These are phyloP conservation scores for Fusarium oxysporum DNA, from an alignment of 2,329 filamentous ascomycete genomes.

Conservation along the genomic window DNA sequence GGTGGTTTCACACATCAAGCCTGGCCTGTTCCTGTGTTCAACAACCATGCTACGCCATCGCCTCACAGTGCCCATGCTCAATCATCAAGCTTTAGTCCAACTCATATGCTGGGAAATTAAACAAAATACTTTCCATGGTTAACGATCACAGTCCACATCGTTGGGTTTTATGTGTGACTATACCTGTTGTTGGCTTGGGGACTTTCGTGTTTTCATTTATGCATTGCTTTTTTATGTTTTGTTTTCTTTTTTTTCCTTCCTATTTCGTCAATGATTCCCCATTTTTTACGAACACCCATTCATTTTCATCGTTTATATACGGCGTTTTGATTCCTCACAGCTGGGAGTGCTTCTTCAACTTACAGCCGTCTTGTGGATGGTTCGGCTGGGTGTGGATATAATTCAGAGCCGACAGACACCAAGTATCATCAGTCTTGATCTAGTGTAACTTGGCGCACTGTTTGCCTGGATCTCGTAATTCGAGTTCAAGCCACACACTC, in stretches of 20 bases:
- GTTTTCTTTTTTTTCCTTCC: neutral
- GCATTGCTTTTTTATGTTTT: neutral
- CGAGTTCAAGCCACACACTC: neutral
- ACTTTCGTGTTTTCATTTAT: neutral
- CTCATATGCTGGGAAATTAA: conserved; percentile 9
- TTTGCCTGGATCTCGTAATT: neutral
- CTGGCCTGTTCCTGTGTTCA: conserved; percentile 42
- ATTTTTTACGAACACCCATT: conserved; percentile 4
- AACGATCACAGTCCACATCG: neutral
- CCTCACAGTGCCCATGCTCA: conserved; percentile 34
- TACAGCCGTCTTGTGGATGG: conserved; percentile 1
- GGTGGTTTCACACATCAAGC: conserved; percentile 33
- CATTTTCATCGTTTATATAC: conserved; percentile 18
- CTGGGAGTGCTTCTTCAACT: conserved; percentile 3
- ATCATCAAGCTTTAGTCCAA: conserved; percentile 41
- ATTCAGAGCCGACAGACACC: neutral
- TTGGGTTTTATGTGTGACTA: neutral
- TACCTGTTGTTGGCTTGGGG: neutral
- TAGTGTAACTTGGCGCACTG: neutral
- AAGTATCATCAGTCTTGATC: neutral
- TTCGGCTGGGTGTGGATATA: conserved; percentile 22
- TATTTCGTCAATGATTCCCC: conserved; percentile 34
- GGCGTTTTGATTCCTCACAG: conserved; percentile 22
- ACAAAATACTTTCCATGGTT: neutral
- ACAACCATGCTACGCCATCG: conserved; percentile 18